Evolutionary conservation across 306 rosid genomes (phyloP).

Genomic region (Geum urbanum): DNA sequence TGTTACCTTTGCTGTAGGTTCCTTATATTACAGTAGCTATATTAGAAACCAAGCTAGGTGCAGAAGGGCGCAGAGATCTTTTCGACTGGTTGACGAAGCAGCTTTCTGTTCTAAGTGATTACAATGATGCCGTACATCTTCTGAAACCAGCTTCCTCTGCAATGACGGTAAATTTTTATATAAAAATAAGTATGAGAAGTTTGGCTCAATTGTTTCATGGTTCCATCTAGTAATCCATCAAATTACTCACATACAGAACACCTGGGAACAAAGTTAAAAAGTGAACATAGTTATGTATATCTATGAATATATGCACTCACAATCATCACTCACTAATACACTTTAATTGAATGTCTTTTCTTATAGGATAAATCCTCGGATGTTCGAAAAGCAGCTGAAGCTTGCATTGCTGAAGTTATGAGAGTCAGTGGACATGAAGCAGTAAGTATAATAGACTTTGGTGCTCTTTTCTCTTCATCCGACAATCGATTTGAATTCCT

Average conservation of each 20-base stretch:
- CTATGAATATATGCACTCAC: not conserved
- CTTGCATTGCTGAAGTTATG: constrained; percentile 76
- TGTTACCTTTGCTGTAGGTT: constrained; percentile 48
- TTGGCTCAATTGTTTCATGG: constrained; percentile 1
- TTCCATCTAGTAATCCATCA: not conserved
- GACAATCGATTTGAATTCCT: constrained; percentile 14
- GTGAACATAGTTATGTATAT: not conserved
- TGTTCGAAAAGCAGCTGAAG: constrained; percentile 96
- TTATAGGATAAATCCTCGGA: constrained; percentile 93
- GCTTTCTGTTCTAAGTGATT: constrained; percentile 66
- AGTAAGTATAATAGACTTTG: constrained; percentile 37
- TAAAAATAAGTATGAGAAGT: not conserved
- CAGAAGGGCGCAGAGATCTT: constrained; percentile 97
- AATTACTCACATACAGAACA: not conserved
- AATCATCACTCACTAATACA: not conserved
- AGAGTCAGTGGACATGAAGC: constrained; percentile 80
- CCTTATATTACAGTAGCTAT: constrained; percentile 70
- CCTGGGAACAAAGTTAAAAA: not conserved
- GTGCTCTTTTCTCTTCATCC: constrained; percentile 17
- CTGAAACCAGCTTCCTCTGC: constrained; percentile 90
- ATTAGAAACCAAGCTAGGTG: constrained; percentile 82
- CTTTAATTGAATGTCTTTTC: constrained; percentile 21
- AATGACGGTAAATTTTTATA: constrained; percentile 56
- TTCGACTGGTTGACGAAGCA: constrained; percentile 93
- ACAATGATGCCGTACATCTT: constrained; percentile 80